Evolutionary conservation across 2,329 filamentous ascomycete genomes (phyloP).

Genomic region (Aspergillus terreus): DNA sequence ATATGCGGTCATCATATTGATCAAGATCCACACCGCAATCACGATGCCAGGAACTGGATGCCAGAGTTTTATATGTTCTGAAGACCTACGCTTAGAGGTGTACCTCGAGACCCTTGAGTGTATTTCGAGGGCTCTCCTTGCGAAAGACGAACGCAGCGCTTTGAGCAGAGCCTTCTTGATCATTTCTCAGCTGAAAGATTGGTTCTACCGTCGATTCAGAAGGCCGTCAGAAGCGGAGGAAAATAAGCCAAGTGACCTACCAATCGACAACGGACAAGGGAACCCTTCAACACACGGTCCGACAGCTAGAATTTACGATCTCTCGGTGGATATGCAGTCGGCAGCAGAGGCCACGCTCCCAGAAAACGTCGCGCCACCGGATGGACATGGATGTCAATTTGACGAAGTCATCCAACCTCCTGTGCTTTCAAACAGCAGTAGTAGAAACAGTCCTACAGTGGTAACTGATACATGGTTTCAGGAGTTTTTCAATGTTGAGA

Average conservation of each 20-base stretch:
- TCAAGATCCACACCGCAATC: conserved; percentile 6
- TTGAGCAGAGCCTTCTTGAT: conserved; percentile 4
- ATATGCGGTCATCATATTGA: conserved; percentile 5
- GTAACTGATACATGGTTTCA: conserved; percentile 4
- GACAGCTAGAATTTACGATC: too few relatives aligned
- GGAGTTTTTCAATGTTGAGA: conserved; percentile 9
- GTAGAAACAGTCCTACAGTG: neutral
- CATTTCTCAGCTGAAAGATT: conserved; percentile 2
- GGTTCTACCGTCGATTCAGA: neutral
- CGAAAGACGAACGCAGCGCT: conserved; percentile 1
- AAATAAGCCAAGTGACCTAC: neutral
- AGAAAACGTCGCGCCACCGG: neutral
- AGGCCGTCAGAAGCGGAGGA: neutral
- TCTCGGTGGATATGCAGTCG: too few relatives aligned
- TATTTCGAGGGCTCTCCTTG: neutral
- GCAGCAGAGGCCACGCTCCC: neutral
- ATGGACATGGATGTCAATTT: neutral
- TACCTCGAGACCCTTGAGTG: neutral
- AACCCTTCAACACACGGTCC: too few relatives aligned
- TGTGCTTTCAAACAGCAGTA: neutral
- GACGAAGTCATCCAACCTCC: neutral
- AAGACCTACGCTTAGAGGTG: neutral
- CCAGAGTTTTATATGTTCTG: neutral
- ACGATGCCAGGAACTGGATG: neutral
- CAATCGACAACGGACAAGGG: neutral